phyloP scores from a whole-genome alignment of 1,284 basidiomycete species.

The Cronartium ribicola region DNA sequence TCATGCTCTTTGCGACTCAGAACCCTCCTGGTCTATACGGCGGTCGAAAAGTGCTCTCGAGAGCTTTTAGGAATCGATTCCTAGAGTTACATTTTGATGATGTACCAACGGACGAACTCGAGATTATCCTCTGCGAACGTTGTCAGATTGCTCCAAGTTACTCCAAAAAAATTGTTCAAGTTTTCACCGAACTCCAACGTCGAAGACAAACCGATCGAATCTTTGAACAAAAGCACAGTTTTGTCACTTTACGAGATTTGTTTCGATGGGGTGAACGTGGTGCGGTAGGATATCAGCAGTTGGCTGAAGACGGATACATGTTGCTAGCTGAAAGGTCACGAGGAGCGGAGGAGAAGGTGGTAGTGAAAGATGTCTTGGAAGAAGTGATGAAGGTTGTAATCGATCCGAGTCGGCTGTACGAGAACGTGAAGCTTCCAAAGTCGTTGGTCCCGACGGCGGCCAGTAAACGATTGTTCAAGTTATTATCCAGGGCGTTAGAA shows the following conservation, averaged over 20 bases:
- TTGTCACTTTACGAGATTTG: conserved; percentile 91
- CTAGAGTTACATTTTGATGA: conserved; percentile 97
- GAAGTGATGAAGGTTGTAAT: conserved; percentile 82
- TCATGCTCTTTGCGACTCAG: conserved; percentile 97
- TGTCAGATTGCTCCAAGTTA: conserved; percentile 89
- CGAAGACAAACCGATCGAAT: conserved; percentile 83
- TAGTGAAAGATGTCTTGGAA: conserved; percentile 90
- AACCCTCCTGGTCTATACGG: conserved; percentile 98
- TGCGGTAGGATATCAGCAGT: conserved; percentile 76
- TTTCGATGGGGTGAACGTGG: conserved; percentile 95
- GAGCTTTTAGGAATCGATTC: conserved; percentile 97
- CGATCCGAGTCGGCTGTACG: conserved; percentile 54
- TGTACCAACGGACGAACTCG: conserved; percentile 87
- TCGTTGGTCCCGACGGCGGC: conserved; percentile 81
- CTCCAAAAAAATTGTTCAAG: conserved; percentile 80
- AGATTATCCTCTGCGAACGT: conserved; percentile 82
- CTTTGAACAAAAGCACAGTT: conserved; percentile 95
- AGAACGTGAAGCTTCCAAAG: conserved; percentile 48
- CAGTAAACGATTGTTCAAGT: conserved; percentile 81
- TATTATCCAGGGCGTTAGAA: conserved; percentile 74
- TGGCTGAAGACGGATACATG: conserved; percentile 98
- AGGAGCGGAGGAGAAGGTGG: conserved; percentile 73
- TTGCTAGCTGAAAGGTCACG: conserved; percentile 87
- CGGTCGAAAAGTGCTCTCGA: conserved; percentile 87
- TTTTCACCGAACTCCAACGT: conserved; percentile 90